A percentile compares a stretch with the other conserved stretches of the same genome.
Conservation (phyloP, 805 yeast species). For the Wickerhamomyces chaumierensis region DNA sequence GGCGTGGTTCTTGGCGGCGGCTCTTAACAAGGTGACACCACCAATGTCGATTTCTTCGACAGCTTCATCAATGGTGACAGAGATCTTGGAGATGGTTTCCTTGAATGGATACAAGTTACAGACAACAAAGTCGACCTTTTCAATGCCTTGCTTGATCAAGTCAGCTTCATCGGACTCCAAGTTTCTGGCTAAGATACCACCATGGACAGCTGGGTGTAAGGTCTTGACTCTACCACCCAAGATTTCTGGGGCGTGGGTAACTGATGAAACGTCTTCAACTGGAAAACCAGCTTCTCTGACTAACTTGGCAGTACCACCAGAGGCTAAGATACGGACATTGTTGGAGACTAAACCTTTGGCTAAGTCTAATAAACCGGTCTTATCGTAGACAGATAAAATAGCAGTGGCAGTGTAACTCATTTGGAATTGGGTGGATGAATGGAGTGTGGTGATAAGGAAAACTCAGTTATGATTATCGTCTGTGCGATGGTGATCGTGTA, state of each 20-base stretch:
- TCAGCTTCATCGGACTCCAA: constrained; percentile 85
- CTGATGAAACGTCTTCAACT: constrained; percentile 88
- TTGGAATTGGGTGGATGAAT: not conserved
- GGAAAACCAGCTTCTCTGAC: constrained; percentile 97
- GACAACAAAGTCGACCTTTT: constrained; percentile 92
- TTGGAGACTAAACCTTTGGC: constrained; percentile 90
- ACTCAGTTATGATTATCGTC: too few relatives aligned
- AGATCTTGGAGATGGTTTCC: constrained; percentile 91
- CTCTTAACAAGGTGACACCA: constrained; percentile 93
- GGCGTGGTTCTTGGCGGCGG: constrained; percentile 97
- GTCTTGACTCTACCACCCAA: constrained; percentile 98
- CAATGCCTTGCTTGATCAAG: constrained; percentile 79
- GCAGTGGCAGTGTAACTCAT: constrained; percentile 60
- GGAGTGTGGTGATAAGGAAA: too few relatives aligned
- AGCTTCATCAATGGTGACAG: constrained; percentile 93
- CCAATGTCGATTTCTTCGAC: constrained; percentile 98
- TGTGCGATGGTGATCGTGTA: too few relatives aligned
- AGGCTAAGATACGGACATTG: constrained; percentile 85
- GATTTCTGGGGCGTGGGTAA: constrained; percentile 99
- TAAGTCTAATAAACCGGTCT: constrained; percentile 89
- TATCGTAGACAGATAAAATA: constrained; percentile 92
- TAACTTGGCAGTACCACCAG: constrained; percentile 94
- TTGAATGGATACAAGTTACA: constrained; percentile 98
- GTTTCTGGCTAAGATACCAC: constrained; percentile 92
- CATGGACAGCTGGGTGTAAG: constrained; percentile 97